phyloP scores from a whole-genome alignment of 306 rosid genomes.

The Trichosanthes truncata region DNA sequence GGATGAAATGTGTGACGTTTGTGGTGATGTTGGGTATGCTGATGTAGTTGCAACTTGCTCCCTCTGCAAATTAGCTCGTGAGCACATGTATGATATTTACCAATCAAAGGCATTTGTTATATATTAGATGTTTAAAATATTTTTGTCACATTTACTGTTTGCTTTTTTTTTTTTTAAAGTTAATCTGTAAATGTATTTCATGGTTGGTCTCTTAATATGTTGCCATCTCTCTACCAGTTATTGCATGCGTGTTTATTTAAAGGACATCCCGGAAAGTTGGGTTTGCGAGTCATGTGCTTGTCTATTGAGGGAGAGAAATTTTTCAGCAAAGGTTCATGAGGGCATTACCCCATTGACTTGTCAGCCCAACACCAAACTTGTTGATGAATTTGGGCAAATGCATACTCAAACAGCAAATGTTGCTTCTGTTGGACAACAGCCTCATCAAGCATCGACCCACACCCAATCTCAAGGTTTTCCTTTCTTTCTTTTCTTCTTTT shows the following conservation, averaged over 20 bases:
- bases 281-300: background rate
- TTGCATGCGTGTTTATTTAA: background rate
- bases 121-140: background rate
- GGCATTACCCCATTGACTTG: background rate
- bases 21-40: background rate
- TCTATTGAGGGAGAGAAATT: background rate
- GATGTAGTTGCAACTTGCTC: background rate
- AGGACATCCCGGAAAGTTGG: background rate
- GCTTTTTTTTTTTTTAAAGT: too few species aligned
- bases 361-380: background rate
- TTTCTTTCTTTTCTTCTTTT: background rate
- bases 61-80: background rate
- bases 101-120: background rate
- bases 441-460: background rate
- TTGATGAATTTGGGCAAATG: background rate
- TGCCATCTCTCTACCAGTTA: background rate
- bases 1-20: background rate
- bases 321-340: background rate
- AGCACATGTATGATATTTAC: background rate
- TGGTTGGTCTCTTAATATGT: background rate
- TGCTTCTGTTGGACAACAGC: background rate
- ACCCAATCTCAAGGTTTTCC: background rate
- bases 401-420: background rate
- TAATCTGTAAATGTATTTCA: too few species aligned
- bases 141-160: too few species aligned